Evolutionary conservation across 257 asterid genomes (phyloP), one percentile per base, ranked within the genome.

Genomic region (Marsdenia floribunda): DNA sequence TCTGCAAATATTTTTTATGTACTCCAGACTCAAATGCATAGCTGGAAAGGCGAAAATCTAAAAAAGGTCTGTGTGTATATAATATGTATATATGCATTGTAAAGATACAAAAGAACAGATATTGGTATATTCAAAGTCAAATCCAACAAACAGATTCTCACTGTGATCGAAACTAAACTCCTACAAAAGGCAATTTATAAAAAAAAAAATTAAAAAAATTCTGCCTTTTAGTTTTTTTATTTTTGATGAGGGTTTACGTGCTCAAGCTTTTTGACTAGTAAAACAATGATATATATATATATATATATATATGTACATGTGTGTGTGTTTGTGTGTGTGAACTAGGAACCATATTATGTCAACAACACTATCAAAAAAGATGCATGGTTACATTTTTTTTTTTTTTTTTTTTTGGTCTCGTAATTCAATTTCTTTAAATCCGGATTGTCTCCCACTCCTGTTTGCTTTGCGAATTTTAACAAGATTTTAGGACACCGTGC

Each of bases 11-110:
- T 33, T 2, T 64, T 64, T 65, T 65, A 18, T 65, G 6, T 37
- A 3, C 14, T 37, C 70, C 70, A 26, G 49, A 65, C 50, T 18
- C 50, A 19, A 37, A 65, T 44, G 26, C 70, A 7, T 37, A 65
- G 70, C 50, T 65, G 70, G 70, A 65, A 65, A 65, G 50, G 29
- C 49, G 1, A 65, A 65, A 38, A 37, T 37, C 70, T 19, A 38
- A 15, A 65, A 65, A 18, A 7, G 10, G 12, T 44, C 12, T 44
- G 49, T 44, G 12, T 44, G 49, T 44, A 44, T 40, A 38, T 38
- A 5, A 5, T 38, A 38, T 38, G 42, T 38, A 38, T 38, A 26
- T 73, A 64, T 61, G 10, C 75, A 63, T 29, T 19, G 75, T 40
- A 53, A 37, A 71, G 16, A 71, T 53, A 37, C 21, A 71, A 19